Percentiles rank a stretch among this genome's conserved stretches.
phyloP scores from a whole-genome alignment of 192 early-diverging fungal genomes.

The Phlyctochytrium planicorne region DNA sequence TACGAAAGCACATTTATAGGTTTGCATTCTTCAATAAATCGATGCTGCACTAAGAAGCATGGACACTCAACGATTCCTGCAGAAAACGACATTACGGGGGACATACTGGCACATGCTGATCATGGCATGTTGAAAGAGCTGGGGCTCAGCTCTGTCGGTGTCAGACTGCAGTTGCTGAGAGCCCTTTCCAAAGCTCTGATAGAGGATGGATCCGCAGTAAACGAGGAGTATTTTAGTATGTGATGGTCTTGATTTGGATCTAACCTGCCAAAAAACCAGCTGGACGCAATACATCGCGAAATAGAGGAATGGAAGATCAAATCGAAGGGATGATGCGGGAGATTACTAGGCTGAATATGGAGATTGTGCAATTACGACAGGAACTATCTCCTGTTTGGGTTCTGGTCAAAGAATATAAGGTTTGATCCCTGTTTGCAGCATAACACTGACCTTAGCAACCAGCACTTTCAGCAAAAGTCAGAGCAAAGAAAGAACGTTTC shows the following conservation, averaged over 20 bases:
- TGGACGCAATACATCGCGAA: neutral
- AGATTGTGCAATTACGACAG: slow-evolving; percentile 18
- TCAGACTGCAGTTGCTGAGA: slow-evolving; percentile 84
- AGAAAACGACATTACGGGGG: slow-evolving; percentile 91
- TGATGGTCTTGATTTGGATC: slow-evolving; percentile 72
- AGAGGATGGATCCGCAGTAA: neutral
- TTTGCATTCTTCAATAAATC: neutral
- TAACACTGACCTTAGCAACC: neutral
- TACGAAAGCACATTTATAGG: neutral
- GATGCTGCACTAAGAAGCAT: neutral
- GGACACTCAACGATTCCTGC: neutral
- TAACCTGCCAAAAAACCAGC: neutral
- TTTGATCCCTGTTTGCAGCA: neutral
- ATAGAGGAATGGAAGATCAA: neutral
- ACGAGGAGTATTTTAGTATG: slow-evolving; percentile 28
- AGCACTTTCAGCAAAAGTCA: slow-evolving; percentile 5
- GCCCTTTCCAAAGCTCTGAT: slow-evolving; percentile 84
- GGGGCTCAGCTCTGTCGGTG: slow-evolving; percentile 80
- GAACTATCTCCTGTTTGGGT: slow-evolving; percentile 42
- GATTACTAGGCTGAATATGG: slow-evolving; percentile 17
- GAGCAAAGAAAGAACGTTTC: slow-evolving; percentile 14
- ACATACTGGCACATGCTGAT: slow-evolving; percentile 82
- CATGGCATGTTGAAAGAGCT: slow-evolving; percentile 90
- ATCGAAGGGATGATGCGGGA: slow-evolving; percentile 19
- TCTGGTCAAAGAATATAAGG: slow-evolving; percentile 37